Evolutionary conservation across 257 asterid species (phyloP).

Genomic region (Haberlea rhodopensis): DNA sequence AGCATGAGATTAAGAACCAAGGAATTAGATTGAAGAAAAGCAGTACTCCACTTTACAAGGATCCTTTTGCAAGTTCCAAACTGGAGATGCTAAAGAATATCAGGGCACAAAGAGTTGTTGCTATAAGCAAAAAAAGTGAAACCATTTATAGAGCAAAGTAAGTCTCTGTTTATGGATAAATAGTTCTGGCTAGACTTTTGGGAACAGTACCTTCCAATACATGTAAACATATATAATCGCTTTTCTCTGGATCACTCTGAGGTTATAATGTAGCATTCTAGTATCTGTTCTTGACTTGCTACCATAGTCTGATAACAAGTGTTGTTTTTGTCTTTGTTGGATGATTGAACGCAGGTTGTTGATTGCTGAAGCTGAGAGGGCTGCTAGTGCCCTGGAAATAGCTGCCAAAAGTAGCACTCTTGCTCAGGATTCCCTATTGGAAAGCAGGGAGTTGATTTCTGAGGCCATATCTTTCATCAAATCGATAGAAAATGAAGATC

Average conservation of each 20-base stretch:
- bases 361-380: conserved; percentile 94
- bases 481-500: conserved; percentile 51
- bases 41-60: conserved; percentile 55
- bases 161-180: conserved; percentile 24
- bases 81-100: conserved; percentile 77
- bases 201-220: background rate
- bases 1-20: conserved; percentile 36
- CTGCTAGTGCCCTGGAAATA: conserved; percentile 70
- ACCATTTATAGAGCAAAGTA: conserved; percentile 75
- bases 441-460: conserved; percentile 70
- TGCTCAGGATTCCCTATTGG: conserved; percentile 65
- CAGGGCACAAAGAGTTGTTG: conserved; percentile 62
- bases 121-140: conserved; percentile 46
- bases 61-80: conserved; percentile 73
- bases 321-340: background rate
- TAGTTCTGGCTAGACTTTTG: background rate
- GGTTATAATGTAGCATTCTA: background rate
- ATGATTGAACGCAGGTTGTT: conserved; percentile 48
- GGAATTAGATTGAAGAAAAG: conserved; percentile 43
- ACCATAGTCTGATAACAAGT: conserved; percentile 1
- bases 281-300: too few species aligned
- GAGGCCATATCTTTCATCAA: conserved; percentile 61
- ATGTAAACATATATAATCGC: background rate
- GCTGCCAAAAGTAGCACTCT: conserved; percentile 64
- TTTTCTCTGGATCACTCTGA: background rate